Evolutionary conservation across 495 filamentous ascomycete species (phyloP), one percentile per base, ranked within the genome.

Genomic region (Penicillium egyptiacum): DNA sequence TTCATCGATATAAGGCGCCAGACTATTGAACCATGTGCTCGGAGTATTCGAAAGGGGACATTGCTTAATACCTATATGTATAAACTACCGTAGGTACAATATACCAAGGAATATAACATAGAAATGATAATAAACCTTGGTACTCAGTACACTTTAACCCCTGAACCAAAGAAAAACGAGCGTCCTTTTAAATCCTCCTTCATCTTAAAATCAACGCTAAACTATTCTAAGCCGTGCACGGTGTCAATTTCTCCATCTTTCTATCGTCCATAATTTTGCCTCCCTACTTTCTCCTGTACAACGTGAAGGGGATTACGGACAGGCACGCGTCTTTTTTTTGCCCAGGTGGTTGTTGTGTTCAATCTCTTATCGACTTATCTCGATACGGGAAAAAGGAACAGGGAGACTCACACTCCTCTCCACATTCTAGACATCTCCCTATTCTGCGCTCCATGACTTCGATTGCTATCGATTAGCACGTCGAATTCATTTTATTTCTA

Each of bases 361-460:
- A 28, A 23, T 50, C 9, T 33, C 37, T 40, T 49, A 19, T 19
- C 8, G n/a, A n/a, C n/a, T n/a, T n/a, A n/a, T n/a, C n/a, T n/a
- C n/a, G 11, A 33, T 33, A 33, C 11, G 20, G 5, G 33, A 39
- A 50, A 30, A 50, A 50, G 49, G 57, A 60, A 5, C 23, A 23
- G 47, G 61, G 64, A 58, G 17, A 43, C 26, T 37, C 33, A 45
- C 28, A 50, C 50, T 39, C 53, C 6, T 39, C 57, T 59, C 65
- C 56, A 65, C 58, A 56, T 35, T 57, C 30, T 47, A 66, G 60
- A 56, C 59, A 56, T 45, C 28, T 61, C 55, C 42, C 39, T 55
- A 39, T 37, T 59, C 25, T 40, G 53, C 64, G 49, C 58, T 58
- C 67, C 55, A 68, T 68, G 66, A 61, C 35, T 54, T 45, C 58